Percentiles rank a stretch among this genome's conserved stretches.
Evolutionary conservation across 2,329 filamentous ascomycete species (phyloP).

Genomic region (Alternaria novae-zelandiae): DNA sequence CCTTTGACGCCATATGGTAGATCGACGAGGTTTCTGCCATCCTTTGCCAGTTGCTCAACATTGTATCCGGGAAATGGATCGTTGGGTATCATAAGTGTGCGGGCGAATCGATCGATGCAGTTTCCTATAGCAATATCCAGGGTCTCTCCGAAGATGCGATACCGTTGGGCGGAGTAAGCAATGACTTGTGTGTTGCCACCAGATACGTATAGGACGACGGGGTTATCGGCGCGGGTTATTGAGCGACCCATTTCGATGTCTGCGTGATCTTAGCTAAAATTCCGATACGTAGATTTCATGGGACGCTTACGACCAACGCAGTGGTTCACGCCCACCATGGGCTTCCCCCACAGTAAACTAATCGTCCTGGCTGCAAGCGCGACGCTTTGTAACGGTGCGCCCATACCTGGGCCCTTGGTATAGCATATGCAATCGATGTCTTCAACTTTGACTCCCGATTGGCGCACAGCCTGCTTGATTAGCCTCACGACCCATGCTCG

Average conservation of each 20-base stretch:
- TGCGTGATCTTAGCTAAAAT: conserved; percentile 7
- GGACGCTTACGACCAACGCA: conserved; percentile 78
- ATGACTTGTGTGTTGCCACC: conserved; percentile 99
- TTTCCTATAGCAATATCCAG: conserved; percentile 98
- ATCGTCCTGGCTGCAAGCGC: conserved; percentile 85
- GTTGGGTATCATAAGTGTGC: conserved; percentile 89
- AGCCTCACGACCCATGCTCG: conserved; percentile 81
- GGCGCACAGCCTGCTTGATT: conserved; percentile 78
- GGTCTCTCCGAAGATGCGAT: conserved; percentile 97
- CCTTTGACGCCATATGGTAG: conserved; percentile 96
- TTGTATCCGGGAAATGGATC: conserved; percentile 98
- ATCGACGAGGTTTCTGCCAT: conserved; percentile 75
- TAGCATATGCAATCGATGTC: conserved; percentile 94
- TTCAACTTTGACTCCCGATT: conserved; percentile 59
- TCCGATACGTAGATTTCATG: neutral
- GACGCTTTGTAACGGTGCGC: conserved; percentile 85
- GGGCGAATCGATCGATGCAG: conserved; percentile 93
- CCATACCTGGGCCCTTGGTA: conserved; percentile 96
- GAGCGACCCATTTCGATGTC: conserved; percentile 97
- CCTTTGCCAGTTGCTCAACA: conserved; percentile 90
- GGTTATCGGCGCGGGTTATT: conserved; percentile 89
- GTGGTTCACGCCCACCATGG: conserved; percentile 95
- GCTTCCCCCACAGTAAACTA: conserved; percentile 81
- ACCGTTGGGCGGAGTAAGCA: conserved; percentile 90
- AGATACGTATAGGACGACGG: conserved; percentile 92